Evolutionary conservation across 768 basidiomycete species (phyloP).

Genomic region (Mycena galopus): DNA sequence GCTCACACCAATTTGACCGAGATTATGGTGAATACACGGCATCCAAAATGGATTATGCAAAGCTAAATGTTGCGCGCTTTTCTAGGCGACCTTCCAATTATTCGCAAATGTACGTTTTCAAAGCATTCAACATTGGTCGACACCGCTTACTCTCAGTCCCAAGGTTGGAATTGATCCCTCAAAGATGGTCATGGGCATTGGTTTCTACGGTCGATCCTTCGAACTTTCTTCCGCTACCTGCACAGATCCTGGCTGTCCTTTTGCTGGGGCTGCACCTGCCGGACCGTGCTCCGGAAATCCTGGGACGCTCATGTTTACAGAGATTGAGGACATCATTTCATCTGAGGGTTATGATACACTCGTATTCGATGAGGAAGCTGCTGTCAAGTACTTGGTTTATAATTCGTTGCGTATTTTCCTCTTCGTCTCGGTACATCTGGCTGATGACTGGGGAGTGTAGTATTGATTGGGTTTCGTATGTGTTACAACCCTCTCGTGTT

Average conservation of each 20-base stretch:
- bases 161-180: no score
- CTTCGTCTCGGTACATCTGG: no score
- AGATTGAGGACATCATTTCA: no score
- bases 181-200: no score
- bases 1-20: neutral
- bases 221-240: neutral
- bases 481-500: no score
- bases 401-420: no score
- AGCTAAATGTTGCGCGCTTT: neutral
- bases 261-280: neutral
- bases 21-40: neutral
- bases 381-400: neutral
- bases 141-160: neutral
- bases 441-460: no score
- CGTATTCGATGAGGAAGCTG: no score
- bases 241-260: neutral
- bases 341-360: no score
- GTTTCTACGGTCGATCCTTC: slow-evolving; percentile 2
- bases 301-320: no score
- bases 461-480: no score
- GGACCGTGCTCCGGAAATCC: neutral
- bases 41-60: neutral
- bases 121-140: neutral
- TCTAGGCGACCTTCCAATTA: neutral
- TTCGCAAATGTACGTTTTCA: neutral